Conservation (phyloP, 306 rosid genomes). For the Acmispon strigosus region DNA sequence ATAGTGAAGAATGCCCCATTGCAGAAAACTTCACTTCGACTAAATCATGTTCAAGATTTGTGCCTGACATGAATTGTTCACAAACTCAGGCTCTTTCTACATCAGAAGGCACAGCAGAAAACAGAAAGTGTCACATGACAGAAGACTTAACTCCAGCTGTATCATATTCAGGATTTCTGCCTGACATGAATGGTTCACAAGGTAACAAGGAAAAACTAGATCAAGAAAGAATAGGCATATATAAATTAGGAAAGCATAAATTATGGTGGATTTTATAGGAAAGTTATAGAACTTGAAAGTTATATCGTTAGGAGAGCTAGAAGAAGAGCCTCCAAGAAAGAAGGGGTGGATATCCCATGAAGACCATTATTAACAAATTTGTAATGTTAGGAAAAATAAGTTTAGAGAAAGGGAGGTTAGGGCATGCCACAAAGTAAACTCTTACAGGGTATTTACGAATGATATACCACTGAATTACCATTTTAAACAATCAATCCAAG, state of each 20-base stretch:
- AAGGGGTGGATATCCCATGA: background rate
- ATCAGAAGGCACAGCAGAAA: conserved; percentile 19
- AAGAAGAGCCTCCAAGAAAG: background rate
- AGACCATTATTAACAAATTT: background rate
- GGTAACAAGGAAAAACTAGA: conserved; percentile 1
- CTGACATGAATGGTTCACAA: conserved; percentile 10
- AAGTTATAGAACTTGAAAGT: background rate
- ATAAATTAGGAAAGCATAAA: background rate
- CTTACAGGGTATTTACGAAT: background rate
- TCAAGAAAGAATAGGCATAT: background rate
- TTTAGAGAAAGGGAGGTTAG: background rate
- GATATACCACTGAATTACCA: background rate
- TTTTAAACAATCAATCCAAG: background rate
- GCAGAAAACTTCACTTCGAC: conserved; percentile 2
- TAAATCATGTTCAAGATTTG: background rate
- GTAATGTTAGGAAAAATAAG: background rate
- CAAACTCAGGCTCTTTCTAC: conserved; percentile 17
- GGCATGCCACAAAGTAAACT: background rate
- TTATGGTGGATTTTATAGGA: background rate
- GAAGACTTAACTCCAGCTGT: background rate
- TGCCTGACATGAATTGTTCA: background rate
- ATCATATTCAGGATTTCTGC: background rate
- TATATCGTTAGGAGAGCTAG: background rate
- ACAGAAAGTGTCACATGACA: background rate
- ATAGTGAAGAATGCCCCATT: background rate